phyloP scores from a whole-genome alignment of 73 alveolate genomes.

The Paramecium bursaria region DNA sequence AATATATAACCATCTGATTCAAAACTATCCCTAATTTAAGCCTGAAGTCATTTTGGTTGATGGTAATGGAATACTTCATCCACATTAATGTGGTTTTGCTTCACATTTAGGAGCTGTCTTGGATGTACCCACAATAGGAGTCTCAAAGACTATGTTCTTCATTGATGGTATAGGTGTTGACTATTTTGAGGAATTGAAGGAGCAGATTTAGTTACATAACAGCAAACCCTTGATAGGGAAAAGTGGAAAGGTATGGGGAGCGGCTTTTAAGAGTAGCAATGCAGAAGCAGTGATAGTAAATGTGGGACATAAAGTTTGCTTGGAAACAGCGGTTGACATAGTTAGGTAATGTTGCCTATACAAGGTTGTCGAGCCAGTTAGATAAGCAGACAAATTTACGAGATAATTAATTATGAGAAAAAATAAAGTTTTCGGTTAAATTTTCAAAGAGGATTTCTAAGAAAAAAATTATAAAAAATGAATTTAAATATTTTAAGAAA shows the following conservation, averaged over 20 bases:
- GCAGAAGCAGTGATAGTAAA: conserved; percentile 89
- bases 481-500: no score
- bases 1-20: conserved; percentile 80
- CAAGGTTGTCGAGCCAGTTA: conserved; percentile 97
- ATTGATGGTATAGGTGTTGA: conserved; percentile 93
- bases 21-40: conserved; percentile 76
- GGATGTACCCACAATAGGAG: conserved; percentile 94
- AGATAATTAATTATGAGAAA: no score
- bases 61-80: conserved; percentile 98
- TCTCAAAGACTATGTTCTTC: conserved; percentile 90
- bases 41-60: conserved; percentile 95
- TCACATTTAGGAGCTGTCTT: conserved; percentile 93
- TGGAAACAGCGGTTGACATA: conserved; percentile 87
- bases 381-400: no score
- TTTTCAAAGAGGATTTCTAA: no score
- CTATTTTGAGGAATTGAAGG: conserved; percentile 73
- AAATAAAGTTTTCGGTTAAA: no score
- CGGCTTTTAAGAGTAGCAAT: conserved; percentile 81
- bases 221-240: conserved; percentile 79
- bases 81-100: conserved; percentile 95
- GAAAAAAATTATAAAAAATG: no score
- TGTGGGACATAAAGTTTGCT: conserved; percentile 88
- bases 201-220: conserved; percentile 72
- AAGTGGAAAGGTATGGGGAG: conserved; percentile 92
- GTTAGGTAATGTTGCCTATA: conserved; percentile 76